Evolutionary conservation across 352 stramenopile species (phyloP).

Genomic region (Phytophthora rubi): DNA sequence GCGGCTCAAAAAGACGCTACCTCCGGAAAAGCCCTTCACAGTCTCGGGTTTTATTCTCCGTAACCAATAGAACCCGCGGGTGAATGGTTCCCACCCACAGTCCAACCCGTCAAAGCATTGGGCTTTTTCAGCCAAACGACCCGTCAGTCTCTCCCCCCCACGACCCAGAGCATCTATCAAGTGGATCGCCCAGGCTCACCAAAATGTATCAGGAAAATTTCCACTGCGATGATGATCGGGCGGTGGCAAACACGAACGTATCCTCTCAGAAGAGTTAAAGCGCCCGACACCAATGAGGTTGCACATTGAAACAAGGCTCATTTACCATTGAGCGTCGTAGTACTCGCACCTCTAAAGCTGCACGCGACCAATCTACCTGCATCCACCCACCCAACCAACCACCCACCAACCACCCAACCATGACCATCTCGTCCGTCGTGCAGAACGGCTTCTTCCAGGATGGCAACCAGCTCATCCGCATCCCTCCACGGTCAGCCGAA

Average conservation of each 20-base stretch:
- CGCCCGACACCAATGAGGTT: conserved; percentile 3
- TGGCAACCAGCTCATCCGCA: conserved; percentile 39
- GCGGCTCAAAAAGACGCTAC: background rate
- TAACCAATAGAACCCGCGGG: background rate
- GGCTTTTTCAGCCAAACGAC: conserved; percentile 17
- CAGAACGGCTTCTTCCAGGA: conserved; percentile 41
- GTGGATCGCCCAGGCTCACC: conserved; percentile 22
- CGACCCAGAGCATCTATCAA: conserved; percentile 24
- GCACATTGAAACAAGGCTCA: conserved; percentile 25
- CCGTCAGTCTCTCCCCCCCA: conserved; percentile 20
- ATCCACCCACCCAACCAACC: background rate
- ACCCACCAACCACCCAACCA: conserved; percentile 9
- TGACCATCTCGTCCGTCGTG: conserved; percentile 42
- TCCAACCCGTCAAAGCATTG: background rate
- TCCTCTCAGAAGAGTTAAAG: conserved; percentile 17
- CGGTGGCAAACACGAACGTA: conserved; percentile 11
- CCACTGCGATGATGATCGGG: conserved; percentile 16
- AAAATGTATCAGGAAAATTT: conserved; percentile 42
- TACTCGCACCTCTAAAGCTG: conserved; percentile 9
- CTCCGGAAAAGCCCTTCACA: background rate
- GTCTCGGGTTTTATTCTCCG: background rate
- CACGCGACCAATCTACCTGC: background rate
- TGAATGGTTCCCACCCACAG: background rate
- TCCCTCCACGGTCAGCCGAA: conserved; percentile 28
- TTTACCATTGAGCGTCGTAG: conserved; percentile 23